Evolutionary conservation across 495 filamentous ascomycete genomes (phyloP).

Genomic region (Aspergillus diversus): DNA sequence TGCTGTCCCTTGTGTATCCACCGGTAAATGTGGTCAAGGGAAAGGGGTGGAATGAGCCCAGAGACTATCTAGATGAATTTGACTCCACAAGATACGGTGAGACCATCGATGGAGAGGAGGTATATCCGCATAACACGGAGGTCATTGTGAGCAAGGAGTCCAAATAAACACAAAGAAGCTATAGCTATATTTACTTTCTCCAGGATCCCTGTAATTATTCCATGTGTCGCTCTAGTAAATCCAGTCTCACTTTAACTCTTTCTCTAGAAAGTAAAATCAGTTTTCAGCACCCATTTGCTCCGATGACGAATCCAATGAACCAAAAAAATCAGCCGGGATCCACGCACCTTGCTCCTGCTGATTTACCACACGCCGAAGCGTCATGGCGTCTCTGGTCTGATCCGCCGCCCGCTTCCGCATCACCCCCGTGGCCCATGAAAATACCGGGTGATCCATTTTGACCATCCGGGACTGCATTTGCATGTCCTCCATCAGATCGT

Average conservation of each 20-base stretch:
- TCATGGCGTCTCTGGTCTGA: not conserved
- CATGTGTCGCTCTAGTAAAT: not conserved
- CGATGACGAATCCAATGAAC: not conserved
- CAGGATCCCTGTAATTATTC: not conserved
- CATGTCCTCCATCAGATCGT: constrained; percentile 3
- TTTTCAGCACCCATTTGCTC: not conserved
- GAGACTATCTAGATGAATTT: constrained; percentile 36
- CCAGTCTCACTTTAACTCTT: no score
- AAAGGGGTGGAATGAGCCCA: constrained; percentile 37
- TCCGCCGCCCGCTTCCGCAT: constrained; percentile 1
- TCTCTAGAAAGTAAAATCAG: no score
- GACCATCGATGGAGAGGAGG: constrained; percentile 3
- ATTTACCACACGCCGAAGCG: not conserved
- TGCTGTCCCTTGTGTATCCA: constrained; percentile 15
- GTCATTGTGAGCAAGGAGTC: no score
- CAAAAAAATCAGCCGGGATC: not conserved
- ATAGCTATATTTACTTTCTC: not conserved
- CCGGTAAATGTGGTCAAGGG: constrained; percentile 25
- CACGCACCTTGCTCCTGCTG: not conserved
- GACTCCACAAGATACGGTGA: constrained; percentile 17
- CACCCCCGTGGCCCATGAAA: constrained; percentile 1
- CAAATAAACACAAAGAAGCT: no score
- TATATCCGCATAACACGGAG: no score
- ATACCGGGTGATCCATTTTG: not conserved
- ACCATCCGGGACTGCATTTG: not conserved